Base-by-base conservation (phyloP, 306 rosid species). In the Cicer chorassanicum region DNA sequence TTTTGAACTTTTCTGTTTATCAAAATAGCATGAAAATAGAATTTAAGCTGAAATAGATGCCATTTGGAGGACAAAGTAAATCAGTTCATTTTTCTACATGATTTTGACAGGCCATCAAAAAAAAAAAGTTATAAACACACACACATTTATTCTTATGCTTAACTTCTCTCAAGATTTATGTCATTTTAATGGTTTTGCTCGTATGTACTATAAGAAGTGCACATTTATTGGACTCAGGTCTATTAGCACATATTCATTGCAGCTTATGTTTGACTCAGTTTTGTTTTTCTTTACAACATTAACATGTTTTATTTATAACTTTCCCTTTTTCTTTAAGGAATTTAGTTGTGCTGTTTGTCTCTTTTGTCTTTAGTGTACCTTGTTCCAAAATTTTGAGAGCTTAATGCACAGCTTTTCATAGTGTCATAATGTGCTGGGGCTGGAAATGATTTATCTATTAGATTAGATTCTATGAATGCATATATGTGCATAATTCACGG, bases 401-500 rank as follows among this genome's bases (percentile, higher is more conserved):
- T 71, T 71, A 24, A 67, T 7, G 15, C 21, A 13, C 55, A 42
- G 29, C 2, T 50, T 12, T 69, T 8, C 8, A 4, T 57, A 46
- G 29, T 24, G 34, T 60, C 59, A 68, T n/a, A 48, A 7, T 46
- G 18, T 24, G 51, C 13, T 46, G 57, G 24, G 59, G 59, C 12
- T 68, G 73, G n/a, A 46, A 68, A 60, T 24, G 46, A 59, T 45
- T 44, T 57, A 42, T 72, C 15, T 10, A 40, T 43, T 19, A 57
- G 21, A 14, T 43, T 36, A 18, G 29, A 24, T 43, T 43, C 44
- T 72, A 53, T 72, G 57, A 59, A 10, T 21, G 12, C 57, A n/a
- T 57, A 39, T 59, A 72, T 57, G 67, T 72, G 57, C 68, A 43
- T 61, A 48, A 57, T 57, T 72, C 56, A n/a, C 43, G 34, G 55